Conservation (phyloP, 495 filamentous ascomycete genomes). For the Saxophila tyrrhenica region DNA sequence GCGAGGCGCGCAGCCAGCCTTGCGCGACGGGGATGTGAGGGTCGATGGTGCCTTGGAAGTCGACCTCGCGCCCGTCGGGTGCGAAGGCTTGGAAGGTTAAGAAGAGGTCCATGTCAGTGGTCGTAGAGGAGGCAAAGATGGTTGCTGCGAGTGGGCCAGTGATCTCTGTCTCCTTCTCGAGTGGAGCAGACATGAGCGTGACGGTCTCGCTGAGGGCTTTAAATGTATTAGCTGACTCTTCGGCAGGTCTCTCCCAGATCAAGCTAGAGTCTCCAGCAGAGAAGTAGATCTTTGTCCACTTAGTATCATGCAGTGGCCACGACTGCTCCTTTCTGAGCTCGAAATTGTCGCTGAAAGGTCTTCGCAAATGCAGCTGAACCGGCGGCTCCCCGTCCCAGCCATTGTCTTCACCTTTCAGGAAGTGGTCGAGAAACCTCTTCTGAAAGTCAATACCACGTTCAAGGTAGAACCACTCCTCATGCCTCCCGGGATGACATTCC, state of each 20-base stretch:
- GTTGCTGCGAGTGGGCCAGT: conserved; percentile 54
- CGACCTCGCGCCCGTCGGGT: conserved; percentile 42
- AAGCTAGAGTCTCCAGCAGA: conserved; percentile 29
- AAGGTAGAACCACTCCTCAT: conserved; percentile 56
- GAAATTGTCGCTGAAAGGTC: conserved; percentile 35
- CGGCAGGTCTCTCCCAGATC: conserved; percentile 7
- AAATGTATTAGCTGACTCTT: conserved; percentile 23
- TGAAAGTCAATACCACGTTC: conserved; percentile 56
- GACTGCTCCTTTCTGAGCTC: conserved; percentile 38
- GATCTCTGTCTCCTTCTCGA: conserved; percentile 41
- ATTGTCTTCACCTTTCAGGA: conserved; percentile 50
- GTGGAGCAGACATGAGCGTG: conserved; percentile 42
- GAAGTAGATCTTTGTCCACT: conserved; percentile 46
- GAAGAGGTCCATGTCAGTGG: conserved; percentile 54
- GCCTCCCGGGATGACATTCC: conserved; percentile 43
- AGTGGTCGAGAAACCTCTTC: conserved; percentile 51
- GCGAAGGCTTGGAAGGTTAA: conserved; percentile 44
- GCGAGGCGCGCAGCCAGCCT: conserved; percentile 44
- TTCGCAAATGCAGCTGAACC: conserved; percentile 50
- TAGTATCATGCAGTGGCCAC: conserved; percentile 51
- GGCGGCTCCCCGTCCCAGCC: conserved; percentile 46
- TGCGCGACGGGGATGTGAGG: conserved; percentile 39
- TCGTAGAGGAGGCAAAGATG: conserved; percentile 27
- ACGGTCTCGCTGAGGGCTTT: conserved; percentile 35
- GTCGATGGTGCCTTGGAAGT: conserved; percentile 46